Percentiles rank a stretch among this genome's conserved stretches.
Conservation (phyloP, 148 eudicot genomes). For the Bassia scoparia region DNA sequence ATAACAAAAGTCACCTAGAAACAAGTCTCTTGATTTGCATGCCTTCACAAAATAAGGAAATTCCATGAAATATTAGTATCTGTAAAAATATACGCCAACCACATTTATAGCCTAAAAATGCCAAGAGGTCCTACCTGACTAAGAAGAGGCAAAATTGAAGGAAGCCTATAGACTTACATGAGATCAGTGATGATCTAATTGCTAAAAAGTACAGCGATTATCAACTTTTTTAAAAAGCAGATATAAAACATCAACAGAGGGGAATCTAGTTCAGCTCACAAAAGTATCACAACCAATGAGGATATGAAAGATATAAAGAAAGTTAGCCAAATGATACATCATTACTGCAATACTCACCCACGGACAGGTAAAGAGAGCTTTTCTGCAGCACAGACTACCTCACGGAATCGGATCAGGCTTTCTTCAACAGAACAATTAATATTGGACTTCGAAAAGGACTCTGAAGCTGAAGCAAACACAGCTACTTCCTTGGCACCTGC, state of each 20-base stretch:
- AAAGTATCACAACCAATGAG: background rate
- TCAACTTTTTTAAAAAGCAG: background rate
- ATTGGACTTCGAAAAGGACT: slow-evolving; percentile 87
- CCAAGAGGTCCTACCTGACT: background rate
- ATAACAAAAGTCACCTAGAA: background rate
- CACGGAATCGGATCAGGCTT: slow-evolving; percentile 69
- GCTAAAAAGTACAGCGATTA: background rate
- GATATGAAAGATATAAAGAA: background rate
- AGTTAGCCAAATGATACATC: background rate
- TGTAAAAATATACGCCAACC: too few relatives aligned
- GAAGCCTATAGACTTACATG: background rate
- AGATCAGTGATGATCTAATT: background rate
- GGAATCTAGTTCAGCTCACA: background rate
- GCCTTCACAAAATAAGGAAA: background rate
- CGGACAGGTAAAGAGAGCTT: slow-evolving; percentile 72
- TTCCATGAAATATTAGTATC: too few relatives aligned
- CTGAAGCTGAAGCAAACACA: slow-evolving; percentile 94
- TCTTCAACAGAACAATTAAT: slow-evolving; percentile 91
- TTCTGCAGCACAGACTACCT: slow-evolving; percentile 68
- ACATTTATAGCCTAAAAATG: too few relatives aligned
- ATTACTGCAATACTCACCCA: slow-evolving; percentile 53
- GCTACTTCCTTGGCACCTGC: slow-evolving; percentile 98
- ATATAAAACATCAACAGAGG: background rate
- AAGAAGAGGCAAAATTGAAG: background rate
- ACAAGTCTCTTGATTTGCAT: background rate